Evolutionary conservation across 192 early-diverging fungal species (phyloP), one percentile per base, ranked within the genome.

Genomic region (Coemansia sp.): DNA sequence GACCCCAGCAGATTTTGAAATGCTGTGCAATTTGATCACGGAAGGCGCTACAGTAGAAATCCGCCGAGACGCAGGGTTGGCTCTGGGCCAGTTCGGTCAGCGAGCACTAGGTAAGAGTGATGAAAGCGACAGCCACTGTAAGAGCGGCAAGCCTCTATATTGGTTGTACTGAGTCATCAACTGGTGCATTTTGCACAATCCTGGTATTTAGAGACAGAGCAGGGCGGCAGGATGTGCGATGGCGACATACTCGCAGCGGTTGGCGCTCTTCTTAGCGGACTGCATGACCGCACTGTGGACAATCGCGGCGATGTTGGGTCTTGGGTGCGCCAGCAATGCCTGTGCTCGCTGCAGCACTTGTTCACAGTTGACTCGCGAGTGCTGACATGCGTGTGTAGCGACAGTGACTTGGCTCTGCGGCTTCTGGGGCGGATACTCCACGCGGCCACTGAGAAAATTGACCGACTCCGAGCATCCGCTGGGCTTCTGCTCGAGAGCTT

Each of bases 301-400:
- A 88, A 89, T 38, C 89, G 96, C 33, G 97, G 97, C 20, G 97
- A 99, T 76, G 92, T 99, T 41, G 97, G 97, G 3, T 95, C 93
- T 2, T 95, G 94, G 92, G 85, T 94, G 13, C 90, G 97, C 83
- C 92, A 65, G 84, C 87, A 52, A 82, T 84, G 55, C 86, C 92
- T 87, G 69, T 73, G 31, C 76, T 86, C 69, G 72, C 93, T 64
- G 62, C 66, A 36, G n/a, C 61, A n/a, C 39, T 77, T 72, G 23
- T 90, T 35, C 72, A 28, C 53, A 59, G 21, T 61, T 76, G 50
- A 85, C 80, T 8, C 38, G 42, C 6, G 11, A 16, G 25, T 47
- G 52, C 47, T 61, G 16, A 13, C 62, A 1, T 21, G 59, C 4
- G 56, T 37, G 4, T 2, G 36, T 23, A 59, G 59, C 18, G 55